Evolutionary conservation across 257 asterid species (phyloP), one percentile per base, ranked within the genome.

Genomic region (Nicotiana tabacum): DNA sequence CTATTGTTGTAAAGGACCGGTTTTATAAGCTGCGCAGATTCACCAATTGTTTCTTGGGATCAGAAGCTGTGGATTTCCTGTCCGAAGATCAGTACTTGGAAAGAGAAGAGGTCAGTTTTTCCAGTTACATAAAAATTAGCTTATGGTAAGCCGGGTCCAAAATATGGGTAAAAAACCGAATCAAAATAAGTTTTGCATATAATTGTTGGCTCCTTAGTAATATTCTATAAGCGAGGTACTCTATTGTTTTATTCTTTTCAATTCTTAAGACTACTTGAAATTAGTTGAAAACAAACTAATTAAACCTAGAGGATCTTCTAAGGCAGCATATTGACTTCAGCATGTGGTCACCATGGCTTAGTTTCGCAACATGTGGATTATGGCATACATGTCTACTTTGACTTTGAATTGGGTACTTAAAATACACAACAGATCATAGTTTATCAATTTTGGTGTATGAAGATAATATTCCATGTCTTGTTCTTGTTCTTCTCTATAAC

Each of bases 81-180:
- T 92, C 98, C 18, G 95, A 91, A 87, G 97, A 95, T 89, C 98
- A 95, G 74, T 92, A 90, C 86, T 85, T 95, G 92, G 98, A 95
- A 87, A 89, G 97, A 86, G 94, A 90, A 81, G 98, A 90, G 89
- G 98, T 24, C 27, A 24, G 27, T 24, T 24, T 24, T 24, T 24
- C 1, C 27, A 24, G 27, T 24, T 24, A 24, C 77, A 72, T 83
- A 79, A 79, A 13, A 30, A 65, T 37, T 35, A 79, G 39, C 18
- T 9, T 61, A 37, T 24, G 33, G 24, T 27, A 48, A 43, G 27
- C 39, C 8, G 0, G 62, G 4, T 48, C 32, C 51, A 24, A 24
- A 24, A 24, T 24, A 24, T 24, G 27, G 27, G 27, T 24, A 24
- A 24, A 24, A 29, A 29, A 24, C 27, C 27, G 27, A 24, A 24